Conservation (phyloP, 768 basidiomycete genomes). For the Omphalotus guepiniiformis region DNA sequence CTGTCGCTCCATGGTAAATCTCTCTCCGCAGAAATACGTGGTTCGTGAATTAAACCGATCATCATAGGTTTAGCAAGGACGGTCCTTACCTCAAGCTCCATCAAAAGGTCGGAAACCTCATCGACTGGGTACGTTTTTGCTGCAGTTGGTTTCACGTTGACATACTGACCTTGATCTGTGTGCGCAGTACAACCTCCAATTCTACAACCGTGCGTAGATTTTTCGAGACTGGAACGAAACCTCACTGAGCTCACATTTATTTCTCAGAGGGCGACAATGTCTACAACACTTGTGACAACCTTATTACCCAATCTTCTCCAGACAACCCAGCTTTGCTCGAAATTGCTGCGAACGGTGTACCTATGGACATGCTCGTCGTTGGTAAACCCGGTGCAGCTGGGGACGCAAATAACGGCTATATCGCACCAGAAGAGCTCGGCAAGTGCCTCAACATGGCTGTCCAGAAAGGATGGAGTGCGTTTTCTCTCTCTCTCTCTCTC, state of each 20-base stretch:
- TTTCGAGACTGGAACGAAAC: background rate
- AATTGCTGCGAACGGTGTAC: constrained; percentile 41
- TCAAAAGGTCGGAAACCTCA: background rate
- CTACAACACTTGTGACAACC: background rate
- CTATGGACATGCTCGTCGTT: constrained; percentile 50
- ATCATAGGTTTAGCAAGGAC: background rate
- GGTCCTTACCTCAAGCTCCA: background rate
- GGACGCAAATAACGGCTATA: constrained; percentile 40
- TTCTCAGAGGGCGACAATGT: background rate
- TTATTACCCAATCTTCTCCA: constrained; percentile 21
- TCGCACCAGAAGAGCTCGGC: constrained; percentile 16
- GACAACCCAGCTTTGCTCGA: constrained; percentile 46
- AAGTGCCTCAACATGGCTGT: background rate
- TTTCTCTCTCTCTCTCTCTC: background rate
- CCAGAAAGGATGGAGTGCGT: background rate
- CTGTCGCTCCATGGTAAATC: constrained; percentile 2
- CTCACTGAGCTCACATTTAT: too few relatives aligned
- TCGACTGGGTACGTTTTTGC: background rate
- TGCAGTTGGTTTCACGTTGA: background rate
- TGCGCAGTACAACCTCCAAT: background rate
- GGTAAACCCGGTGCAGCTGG: constrained; percentile 46
- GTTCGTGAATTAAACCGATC: too few relatives aligned
- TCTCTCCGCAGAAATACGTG: too few relatives aligned
- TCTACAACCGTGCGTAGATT: background rate
- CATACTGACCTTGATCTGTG: background rate